A percentile compares a stretch with the other conserved stretches of the same genome.
phyloP scores from a whole-genome alignment of 257 asterid genomes.

The Przewalskia tangutica region DNA sequence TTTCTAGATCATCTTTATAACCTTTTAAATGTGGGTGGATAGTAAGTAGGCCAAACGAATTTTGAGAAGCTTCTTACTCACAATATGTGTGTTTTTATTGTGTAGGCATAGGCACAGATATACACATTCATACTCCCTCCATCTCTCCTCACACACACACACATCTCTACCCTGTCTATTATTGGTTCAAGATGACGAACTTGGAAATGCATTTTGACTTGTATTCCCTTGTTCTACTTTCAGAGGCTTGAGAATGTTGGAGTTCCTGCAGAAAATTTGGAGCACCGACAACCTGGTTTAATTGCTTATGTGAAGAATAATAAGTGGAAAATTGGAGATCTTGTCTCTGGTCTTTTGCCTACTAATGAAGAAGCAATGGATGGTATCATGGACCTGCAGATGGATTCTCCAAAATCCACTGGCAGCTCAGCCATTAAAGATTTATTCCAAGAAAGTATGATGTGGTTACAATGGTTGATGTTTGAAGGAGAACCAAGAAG shows the following conservation, averaged over 20 bases:
- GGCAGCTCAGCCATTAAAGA: slow-evolving; percentile 26
- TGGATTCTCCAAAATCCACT: slow-evolving; percentile 12
- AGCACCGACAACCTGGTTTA: slow-evolving; percentile 45
- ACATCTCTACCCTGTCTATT: neutral
- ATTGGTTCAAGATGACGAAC: neutral
- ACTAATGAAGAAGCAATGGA: slow-evolving; percentile 39
- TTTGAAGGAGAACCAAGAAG: slow-evolving; percentile 61
- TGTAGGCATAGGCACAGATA: neutral
- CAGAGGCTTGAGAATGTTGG: slow-evolving; percentile 78
- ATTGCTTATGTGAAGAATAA: slow-evolving; percentile 51
- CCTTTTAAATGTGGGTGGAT: neutral
- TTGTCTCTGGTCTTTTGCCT: slow-evolving; percentile 67
- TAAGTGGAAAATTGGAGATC: slow-evolving; percentile 26
- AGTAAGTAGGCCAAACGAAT: neutral
- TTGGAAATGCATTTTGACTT: neutral
- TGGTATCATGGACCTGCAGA: slow-evolving; percentile 17
- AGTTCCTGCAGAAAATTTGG: slow-evolving; percentile 40
- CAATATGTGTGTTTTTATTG: neutral
- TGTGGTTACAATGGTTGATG: slow-evolving; percentile 95
- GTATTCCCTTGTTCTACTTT: slow-evolving; percentile 4
- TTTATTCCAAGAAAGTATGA: slow-evolving; percentile 44
- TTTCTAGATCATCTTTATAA: neutral
- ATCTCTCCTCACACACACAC: neutral
- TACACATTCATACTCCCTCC: neutral
- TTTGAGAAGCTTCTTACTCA: neutral